Base-by-base conservation (phyloP, 345 rosid genomes). In the Brassica carinata region DNA sequence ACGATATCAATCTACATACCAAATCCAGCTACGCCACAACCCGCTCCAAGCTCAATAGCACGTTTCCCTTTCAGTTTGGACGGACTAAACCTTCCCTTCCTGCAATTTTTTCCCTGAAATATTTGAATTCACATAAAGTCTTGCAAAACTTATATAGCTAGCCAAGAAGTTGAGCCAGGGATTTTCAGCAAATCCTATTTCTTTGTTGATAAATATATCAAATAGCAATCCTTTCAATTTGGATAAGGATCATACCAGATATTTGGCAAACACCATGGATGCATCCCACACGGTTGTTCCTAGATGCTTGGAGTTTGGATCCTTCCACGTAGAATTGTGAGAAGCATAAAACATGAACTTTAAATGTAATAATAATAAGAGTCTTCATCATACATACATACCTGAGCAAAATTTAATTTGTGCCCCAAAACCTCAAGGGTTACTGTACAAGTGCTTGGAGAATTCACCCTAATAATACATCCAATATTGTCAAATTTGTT, bases 281-380 rank as follows among this genome's bases (percentile, higher is more conserved):
- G 99, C 94, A 85, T 95, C 99, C 98, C 99, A 95, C 77, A 95
- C 99, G 7, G 98, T 95, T 66, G 97, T 95, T 79, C 98, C 99
- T 69, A 88, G 83, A 86, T 95, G 97, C 88, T 90, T 90, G 13
- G 99, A 95, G 85, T 95, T 95, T 14, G 99, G 98, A 87, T 95
- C 97, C 99, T 94, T 73, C 70, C 85, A 87, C 17, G 69, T 15
- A 15, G 27, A 76, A 75, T 55, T 5, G 19, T 36, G 29, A 51
- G 57, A 68, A 80, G n/a, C 48, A 74, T 0, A 27, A 14, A 69
- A 53, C 40, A 74, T 55, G 53, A 40, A 55, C 36, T 8, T 51
- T 1, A 66, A 40, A 75, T 10, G 51, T 17, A 59, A 8, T 8
- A 45, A 8, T 26, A 26, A 64, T 63, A 53, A 69, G 78, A 75